phyloP scores from a whole-genome alignment of 2,329 filamentous ascomycete genomes.

The Lachnum nothofagi region DNA sequence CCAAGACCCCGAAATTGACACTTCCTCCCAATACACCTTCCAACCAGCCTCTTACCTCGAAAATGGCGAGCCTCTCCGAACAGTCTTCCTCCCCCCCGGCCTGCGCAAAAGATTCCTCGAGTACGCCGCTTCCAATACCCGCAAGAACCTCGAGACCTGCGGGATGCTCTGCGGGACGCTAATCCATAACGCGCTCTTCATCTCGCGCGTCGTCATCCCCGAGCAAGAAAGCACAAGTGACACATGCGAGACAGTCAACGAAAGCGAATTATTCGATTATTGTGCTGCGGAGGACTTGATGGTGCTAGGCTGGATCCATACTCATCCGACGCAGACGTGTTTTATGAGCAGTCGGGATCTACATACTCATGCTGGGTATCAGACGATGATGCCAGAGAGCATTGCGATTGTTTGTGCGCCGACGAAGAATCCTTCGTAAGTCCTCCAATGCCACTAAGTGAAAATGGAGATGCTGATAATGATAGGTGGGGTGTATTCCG shows the following conservation, averaged over 20 bases:
- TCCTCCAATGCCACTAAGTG: conserved; percentile 20
- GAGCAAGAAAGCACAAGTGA: conserved; percentile 86
- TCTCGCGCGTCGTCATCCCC: conserved; percentile 82
- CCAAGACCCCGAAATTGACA: not conserved
- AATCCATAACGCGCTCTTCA: conserved; percentile 89
- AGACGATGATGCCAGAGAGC: conserved; percentile 93
- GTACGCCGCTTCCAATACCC: conserved; percentile 71
- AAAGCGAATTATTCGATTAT: conserved; percentile 79
- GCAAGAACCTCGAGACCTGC: conserved; percentile 82
- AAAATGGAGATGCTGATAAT: conserved; percentile 7
- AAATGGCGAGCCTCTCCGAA: conserved; percentile 78
- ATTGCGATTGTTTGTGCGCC: conserved; percentile 96
- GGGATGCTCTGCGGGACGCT: conserved; percentile 88
- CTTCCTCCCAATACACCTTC: conserved; percentile 57
- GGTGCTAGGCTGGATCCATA: conserved; percentile 75
- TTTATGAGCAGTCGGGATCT: conserved; percentile 95
- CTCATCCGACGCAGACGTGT: conserved; percentile 91
- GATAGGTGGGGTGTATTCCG: conserved; percentile 83
- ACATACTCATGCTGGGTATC: conserved; percentile 90
- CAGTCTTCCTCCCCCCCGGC: conserved; percentile 75
- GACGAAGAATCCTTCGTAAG: conserved; percentile 68
- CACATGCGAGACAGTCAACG: conserved; percentile 91
- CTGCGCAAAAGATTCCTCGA: conserved; percentile 71
- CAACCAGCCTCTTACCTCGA: conserved; percentile 83
- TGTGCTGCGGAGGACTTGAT: conserved; percentile 43